A percentile compares a stretch with the other conserved stretches of the same genome.
These are phyloP conservation scores for Backusella australiensis DNA, from an alignment of 192 early-diverging fungal genomes.

Conservation along the genomic window DNA sequence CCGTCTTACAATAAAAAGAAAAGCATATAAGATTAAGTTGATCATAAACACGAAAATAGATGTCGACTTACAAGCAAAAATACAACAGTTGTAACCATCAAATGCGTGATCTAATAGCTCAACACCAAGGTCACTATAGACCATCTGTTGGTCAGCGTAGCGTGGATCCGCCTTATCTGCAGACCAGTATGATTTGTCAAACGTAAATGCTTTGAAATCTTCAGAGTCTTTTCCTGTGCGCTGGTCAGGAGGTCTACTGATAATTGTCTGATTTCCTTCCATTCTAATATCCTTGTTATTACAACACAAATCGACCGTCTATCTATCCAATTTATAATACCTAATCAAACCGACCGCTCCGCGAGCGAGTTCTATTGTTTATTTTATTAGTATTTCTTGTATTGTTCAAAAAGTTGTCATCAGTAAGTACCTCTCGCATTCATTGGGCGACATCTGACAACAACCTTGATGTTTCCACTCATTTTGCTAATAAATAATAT, in stretches of 20 bases:
- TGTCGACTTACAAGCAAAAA: conserved; percentile 77
- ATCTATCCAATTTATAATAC: not conserved
- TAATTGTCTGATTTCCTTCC: conserved; percentile 70
- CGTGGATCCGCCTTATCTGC: conserved; percentile 57
- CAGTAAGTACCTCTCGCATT: conserved; percentile 60
- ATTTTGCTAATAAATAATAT: not conserved
- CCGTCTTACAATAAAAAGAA: conserved; percentile 46
- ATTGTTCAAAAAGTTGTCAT: not conserved
- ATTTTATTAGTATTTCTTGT: not conserved
- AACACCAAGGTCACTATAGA: conserved; percentile 76
- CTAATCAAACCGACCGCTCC: conserved; percentile 60
- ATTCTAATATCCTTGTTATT: conserved; percentile 42
- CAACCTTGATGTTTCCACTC: conserved; percentile 66
- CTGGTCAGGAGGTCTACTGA: conserved; percentile 47
- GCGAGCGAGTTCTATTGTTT: conserved; percentile 46
- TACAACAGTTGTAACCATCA: conserved; percentile 88
- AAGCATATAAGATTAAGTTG: not conserved
- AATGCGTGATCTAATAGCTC: conserved; percentile 85
- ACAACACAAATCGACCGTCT: too few relatives aligned
- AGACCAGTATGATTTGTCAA: conserved; percentile 91
- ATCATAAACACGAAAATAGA: conserved; percentile 15
- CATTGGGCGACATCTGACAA: conserved; percentile 76
- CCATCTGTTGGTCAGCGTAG: conserved; percentile 70
- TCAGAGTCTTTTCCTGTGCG: conserved; percentile 40
- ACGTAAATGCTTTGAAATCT: conserved; percentile 68